Evolutionary conservation across 2,329 filamentous ascomycete genomes (phyloP), one percentile per base, ranked within the genome.

Genomic region (Incumbomyces lentus): DNA sequence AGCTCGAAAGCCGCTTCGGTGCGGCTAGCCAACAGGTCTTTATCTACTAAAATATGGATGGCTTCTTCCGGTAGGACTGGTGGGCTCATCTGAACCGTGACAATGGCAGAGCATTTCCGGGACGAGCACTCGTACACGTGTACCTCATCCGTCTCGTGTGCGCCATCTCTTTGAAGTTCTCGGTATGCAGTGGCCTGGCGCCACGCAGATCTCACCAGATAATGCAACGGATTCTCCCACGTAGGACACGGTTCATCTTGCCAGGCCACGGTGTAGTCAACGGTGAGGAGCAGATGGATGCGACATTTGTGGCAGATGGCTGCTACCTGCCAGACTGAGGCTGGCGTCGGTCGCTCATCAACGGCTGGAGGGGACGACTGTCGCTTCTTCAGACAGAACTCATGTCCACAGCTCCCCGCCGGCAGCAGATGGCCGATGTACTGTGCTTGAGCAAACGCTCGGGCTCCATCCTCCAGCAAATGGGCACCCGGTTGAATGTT

Each of bases 241-340:
- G 67, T 70, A 2, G 74, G 72, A 54, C 72, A 76, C 5, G 69
- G 63, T 35, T 59, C 58, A 41, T 58, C 32, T 16, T 54, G 62
- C 29, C 62, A 61, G 39, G 59, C 60, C n/a, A 66, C 59, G 11
- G 64, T 66, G 53, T 75, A 77, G 49, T 74, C 70, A 30, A 81
- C 68, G 10, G 65, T 64, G 17, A 85, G 59, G 53, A 79, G 71
- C 36, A 83, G 65, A 62, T 85, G 81, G 57, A 71, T 70, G 43
- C 77, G 74, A 59, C 82, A 86, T 49, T 67, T 69, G 47, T 69
- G 64, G 62, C 82, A 86, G 53, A 78, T 71, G 2, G 78, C 71
- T 13, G 79, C 74, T 22, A 82, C 67, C 53, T 72, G 77, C 59
- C 75, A 79, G 39, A 68, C 59, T 2, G 70, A 69, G 47, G 72